Base-by-base conservation (phyloP, 1,284 basidiomycete species). In the Taiwanofungus camphoratus region DNA sequence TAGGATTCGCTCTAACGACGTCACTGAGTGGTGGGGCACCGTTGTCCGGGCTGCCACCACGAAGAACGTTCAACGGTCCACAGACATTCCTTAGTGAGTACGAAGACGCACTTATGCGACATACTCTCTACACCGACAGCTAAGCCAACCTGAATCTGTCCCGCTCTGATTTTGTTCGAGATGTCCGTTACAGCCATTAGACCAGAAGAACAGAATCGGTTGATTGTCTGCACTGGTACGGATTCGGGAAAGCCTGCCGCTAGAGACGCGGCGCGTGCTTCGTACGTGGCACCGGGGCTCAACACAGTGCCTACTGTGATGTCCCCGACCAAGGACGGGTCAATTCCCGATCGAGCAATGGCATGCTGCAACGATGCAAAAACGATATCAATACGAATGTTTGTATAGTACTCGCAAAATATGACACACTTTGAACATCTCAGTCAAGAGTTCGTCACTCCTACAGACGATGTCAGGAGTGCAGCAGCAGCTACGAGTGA, bases 51-150 rank as follows among this genome's bases (percentile, higher is more conserved):
- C 84, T 87, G 48, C 18, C 32, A 42, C n/a, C n/a, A n/a, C n/a
- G n/a, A n/a, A n/a, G n/a, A n/a, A n/a, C n/a, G n/a, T n/a, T n/a
- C n/a, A n/a, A n/a, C n/a, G n/a, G n/a, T n/a, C n/a, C n/a, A n/a
- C n/a, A n/a, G n/a, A n/a, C n/a, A n/a, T n/a, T n/a, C n/a, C n/a
- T n/a, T n/a, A n/a, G n/a, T n/a, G n/a, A n/a, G n/a, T n/a, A n/a
- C n/a, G n/a, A 22, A 39, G 11, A 60, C 73, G 41, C 60, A 86
- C 83, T 85, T 83, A 55, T 76, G 66, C 18, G 80, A 78, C 91
- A 94, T 92, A 65, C 78, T 83, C 64, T 95, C 91, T 15, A 87
- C 74, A 8, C 92, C 92, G 26, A 90, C 65, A 2, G 91, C 91
- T 6, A 94, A 72, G 3, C 91, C 92, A 50, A 92, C 72, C 42